Conservation (phyloP, 2,329 filamentous ascomycete genomes). For the Penicillium sp. region DNA sequence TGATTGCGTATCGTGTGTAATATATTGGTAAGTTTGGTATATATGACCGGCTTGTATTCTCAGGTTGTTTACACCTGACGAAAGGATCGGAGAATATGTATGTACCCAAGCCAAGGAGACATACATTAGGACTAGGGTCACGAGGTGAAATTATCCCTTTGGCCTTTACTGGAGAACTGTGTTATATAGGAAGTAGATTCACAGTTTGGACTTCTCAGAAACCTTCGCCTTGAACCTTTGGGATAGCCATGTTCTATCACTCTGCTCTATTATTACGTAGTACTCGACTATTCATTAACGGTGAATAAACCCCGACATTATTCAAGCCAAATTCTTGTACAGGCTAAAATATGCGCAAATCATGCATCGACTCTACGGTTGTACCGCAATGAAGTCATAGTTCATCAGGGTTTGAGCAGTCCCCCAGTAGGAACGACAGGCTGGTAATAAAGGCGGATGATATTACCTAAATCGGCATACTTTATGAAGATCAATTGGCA, state of each 20-base stretch:
- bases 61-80: neutral
- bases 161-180: neutral
- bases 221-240: neutral
- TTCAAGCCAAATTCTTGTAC: too few relatives aligned
- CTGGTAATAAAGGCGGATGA: neutral
- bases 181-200: neutral
- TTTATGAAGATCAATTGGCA: neutral
- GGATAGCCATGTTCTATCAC: too few relatives aligned
- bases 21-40: neutral
- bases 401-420: neutral
- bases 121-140: neutral
- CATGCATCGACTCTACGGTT: neutral
- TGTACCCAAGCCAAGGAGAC: neutral
- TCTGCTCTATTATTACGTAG: neutral
- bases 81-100: neutral
- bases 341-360: too few relatives aligned
- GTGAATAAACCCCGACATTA: too few relatives aligned
- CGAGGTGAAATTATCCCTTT: neutral
- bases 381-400: neutral
- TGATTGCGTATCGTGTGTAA: neutral
- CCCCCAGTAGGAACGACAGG: neutral
- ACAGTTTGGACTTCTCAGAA: neutral
- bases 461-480: neutral
- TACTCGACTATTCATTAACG: too few relatives aligned
- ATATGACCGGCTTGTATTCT: neutral